Conservation (phyloP, 2,329 filamentous ascomycete genomes). For the Microascus cirrosus region DNA sequence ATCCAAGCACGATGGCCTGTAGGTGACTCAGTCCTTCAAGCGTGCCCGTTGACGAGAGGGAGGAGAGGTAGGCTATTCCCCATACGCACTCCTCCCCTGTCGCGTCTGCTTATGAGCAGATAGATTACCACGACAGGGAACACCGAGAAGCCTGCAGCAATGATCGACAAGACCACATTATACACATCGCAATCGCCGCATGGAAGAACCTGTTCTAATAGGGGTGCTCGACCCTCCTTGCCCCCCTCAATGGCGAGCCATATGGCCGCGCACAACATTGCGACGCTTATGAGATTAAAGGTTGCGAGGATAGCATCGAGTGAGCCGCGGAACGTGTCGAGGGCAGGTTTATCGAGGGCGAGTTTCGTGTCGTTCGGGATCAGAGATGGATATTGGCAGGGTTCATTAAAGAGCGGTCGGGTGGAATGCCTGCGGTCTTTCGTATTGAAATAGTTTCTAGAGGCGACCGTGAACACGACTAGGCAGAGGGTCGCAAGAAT, state of each 20-base stretch:
- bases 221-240: not conserved
- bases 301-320: not conserved
- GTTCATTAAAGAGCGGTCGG: not conserved
- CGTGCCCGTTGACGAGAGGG: not conserved
- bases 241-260: not conserved
- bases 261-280: not conserved
- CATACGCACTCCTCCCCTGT: not conserved
- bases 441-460: not conserved
- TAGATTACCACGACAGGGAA: not conserved
- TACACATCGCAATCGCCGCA: not conserved
- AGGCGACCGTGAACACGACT: not conserved
- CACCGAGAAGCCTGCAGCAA: not conserved
- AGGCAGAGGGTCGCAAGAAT: not conserved
- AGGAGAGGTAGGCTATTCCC: not conserved
- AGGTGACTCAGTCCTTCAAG: not conserved
- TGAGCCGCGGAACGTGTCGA: not conserved
- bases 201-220: not conserved
- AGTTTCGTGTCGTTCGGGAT: not conserved
- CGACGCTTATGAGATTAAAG: not conserved
- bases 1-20: not conserved
- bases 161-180: not conserved
- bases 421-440: not conserved
- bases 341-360: not conserved
- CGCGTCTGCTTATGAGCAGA: not conserved
- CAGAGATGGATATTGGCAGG: not conserved